Conservation (phyloP, 2,329 filamentous ascomycete species). For the Lasiodiplodia sp. region DNA sequence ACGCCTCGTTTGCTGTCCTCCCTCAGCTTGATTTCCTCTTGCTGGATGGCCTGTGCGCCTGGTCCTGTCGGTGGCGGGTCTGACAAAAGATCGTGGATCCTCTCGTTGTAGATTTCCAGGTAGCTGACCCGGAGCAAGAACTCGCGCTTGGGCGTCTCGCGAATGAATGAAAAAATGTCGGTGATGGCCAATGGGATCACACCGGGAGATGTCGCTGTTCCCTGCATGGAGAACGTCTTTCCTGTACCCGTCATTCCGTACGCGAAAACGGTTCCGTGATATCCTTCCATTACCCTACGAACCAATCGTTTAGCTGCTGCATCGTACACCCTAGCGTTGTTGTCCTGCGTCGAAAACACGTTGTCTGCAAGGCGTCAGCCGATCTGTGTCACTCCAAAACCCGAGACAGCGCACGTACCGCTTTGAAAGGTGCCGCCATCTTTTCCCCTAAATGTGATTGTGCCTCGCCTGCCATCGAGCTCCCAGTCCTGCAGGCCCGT, state of each 20-base stretch:
- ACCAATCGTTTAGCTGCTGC: slow-evolving; percentile 92
- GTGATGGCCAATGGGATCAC: slow-evolving; percentile 97
- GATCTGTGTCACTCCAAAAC: slow-evolving; percentile 3
- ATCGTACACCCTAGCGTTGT: slow-evolving; percentile 95
- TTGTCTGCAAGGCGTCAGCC: slow-evolving; percentile 71
- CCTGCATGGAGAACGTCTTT: slow-evolving; percentile 99
- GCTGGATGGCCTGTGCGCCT: slow-evolving; percentile 54
- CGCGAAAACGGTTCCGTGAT: slow-evolving; percentile 96
- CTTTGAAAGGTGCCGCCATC: slow-evolving; percentile 94
- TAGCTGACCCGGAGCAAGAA: slow-evolving; percentile 97
- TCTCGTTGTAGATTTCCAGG: slow-evolving; percentile 98
- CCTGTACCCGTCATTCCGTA: slow-evolving; percentile 99
- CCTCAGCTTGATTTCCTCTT: slow-evolving; percentile 95
- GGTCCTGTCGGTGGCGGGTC: slow-evolving; percentile 68
- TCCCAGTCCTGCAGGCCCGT: slow-evolving; percentile 85
- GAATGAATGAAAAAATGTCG: slow-evolving; percentile 98
- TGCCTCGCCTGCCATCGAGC: slow-evolving; percentile 81
- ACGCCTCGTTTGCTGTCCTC: slow-evolving; percentile 97
- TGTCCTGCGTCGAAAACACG: slow-evolving; percentile 91
- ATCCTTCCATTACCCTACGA: slow-evolving; percentile 97
- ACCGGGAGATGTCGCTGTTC: slow-evolving; percentile 91
- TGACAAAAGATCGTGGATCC: slow-evolving; percentile 90
- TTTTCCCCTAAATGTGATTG: slow-evolving; percentile 84
- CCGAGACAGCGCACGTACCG: slow-evolving; percentile 63
- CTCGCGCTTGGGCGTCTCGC: slow-evolving; percentile 92